Evolutionary conservation across 345 rosid species (phyloP).

Genomic region (Heritiera fomes): DNA sequence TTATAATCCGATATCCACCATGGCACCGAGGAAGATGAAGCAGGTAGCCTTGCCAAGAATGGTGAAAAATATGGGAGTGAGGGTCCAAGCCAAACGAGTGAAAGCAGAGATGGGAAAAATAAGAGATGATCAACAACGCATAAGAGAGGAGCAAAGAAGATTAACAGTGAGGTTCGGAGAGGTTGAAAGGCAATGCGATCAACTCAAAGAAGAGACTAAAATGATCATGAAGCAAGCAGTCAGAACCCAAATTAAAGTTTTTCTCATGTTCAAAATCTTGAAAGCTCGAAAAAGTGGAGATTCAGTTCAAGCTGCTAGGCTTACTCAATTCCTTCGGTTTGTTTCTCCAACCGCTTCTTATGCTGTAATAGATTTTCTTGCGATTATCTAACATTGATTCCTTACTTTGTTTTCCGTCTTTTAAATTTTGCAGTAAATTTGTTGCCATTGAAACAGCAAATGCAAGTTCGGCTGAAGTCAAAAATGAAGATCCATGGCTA

Average conservation of each 20-base stretch:
- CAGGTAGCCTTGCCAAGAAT: too few species aligned
- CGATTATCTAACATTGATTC: not conserved
- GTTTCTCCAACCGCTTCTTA: not conserved
- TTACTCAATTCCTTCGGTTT: constrained; percentile 11
- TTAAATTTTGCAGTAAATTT: not conserved
- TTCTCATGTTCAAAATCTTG: constrained; percentile 3
- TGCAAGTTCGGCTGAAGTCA: not conserved
- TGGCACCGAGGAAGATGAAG: not conserved
- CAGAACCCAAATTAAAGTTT: not conserved
- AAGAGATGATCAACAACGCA: too few species aligned
- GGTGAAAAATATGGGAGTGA: too few species aligned
- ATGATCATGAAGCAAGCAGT: not conserved
- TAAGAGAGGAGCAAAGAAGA: too few species aligned
- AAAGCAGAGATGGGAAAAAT: too few species aligned
- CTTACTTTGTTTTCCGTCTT: not conserved
- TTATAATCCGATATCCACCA: not conserved
- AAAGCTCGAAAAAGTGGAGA: not conserved
- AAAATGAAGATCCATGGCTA: not conserved
- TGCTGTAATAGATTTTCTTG: not conserved
- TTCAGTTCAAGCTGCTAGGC: not conserved
- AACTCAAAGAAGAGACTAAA: not conserved
- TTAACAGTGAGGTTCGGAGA: not conserved
- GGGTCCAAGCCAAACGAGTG: too few species aligned
- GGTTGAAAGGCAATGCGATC: not conserved
- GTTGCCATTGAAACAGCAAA: not conserved